These are phyloP conservation scores for Phytophthora tubulina DNA, from an alignment of 352 stramenopile genomes.

Conservation along the genomic window DNA sequence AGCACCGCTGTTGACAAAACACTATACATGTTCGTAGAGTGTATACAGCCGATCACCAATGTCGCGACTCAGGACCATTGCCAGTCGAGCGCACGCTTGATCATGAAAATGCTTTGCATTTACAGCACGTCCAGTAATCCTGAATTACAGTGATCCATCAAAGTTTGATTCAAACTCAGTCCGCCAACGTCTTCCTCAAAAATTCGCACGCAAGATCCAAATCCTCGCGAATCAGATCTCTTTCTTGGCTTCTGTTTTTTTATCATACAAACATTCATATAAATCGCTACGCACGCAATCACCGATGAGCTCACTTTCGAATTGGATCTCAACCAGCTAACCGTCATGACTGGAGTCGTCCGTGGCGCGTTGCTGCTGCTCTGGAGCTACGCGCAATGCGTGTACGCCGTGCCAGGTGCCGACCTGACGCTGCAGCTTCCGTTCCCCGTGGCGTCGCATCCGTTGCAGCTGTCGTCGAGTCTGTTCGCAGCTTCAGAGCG, in stretches of 20 bases:
- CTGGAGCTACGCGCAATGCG: constrained; percentile 23
- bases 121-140: constrained; percentile 15
- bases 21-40: no score
- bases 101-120: background rate
- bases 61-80: no score
- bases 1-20: no score
- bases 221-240: background rate
- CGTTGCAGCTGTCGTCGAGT: constrained; percentile 55
- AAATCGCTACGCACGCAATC: background rate
- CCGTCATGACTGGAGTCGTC: constrained; percentile 18
- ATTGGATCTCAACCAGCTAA: constrained; percentile 26
- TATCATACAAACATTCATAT: constrained; percentile 23
- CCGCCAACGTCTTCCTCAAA: no score
- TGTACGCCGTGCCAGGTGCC: constrained; percentile 16
- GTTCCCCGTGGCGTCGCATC: constrained; percentile 62
- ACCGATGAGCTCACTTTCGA: constrained; percentile 14
- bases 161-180: background rate
- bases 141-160: background rate
- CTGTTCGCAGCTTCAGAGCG: constrained; percentile 66
- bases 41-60: no score
- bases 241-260: constrained; percentile 16
- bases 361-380: constrained; percentile 23
- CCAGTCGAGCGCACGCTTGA: no score
- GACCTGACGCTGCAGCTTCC: constrained; percentile 49
- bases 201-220: no score